Percentiles rank a stretch among this genome's conserved stretches.
Evolutionary conservation across 768 basidiomycete species (phyloP).

Genomic region (Thelephora aurantiotincta): DNA sequence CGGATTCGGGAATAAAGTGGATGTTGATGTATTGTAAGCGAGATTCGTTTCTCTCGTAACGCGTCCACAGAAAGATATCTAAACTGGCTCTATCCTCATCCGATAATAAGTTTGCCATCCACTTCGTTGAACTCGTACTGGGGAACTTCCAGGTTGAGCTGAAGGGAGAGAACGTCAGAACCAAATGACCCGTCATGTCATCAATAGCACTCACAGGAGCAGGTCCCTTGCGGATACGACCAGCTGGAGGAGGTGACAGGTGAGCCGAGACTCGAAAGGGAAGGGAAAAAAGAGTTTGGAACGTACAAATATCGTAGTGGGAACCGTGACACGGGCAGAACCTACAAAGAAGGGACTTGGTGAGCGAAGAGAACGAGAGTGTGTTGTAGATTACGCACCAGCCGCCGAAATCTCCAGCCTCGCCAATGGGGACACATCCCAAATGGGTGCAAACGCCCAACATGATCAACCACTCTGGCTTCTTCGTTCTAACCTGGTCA

Average conservation of each 20-base stretch:
- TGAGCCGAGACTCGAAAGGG: conserved; percentile 6
- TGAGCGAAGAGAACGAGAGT: not conserved
- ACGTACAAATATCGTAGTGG: conserved; percentile 90
- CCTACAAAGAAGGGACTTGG: conserved; percentile 21
- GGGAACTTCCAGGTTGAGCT: conserved; percentile 94
- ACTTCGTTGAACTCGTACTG: conserved; percentile 77
- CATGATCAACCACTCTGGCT: conserved; percentile 95
- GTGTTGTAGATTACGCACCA: conserved; percentile 43
- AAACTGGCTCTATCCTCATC: conserved; percentile 25
- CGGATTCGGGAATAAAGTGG: too few relatives aligned
- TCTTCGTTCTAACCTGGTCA: conserved; percentile 81
- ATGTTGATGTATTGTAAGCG: too few relatives aligned
- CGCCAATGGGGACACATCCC: conserved; percentile 97
- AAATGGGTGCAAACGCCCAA: conserved; percentile 92
- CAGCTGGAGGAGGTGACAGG: conserved; percentile 34
- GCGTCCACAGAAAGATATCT: too few relatives aligned
- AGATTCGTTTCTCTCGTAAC: too few relatives aligned
- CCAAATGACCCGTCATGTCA: not conserved
- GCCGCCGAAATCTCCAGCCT: conserved; percentile 93
- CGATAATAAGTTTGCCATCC: conserved; percentile 77
- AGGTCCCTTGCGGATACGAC: conserved; percentile 90
- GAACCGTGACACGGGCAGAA: conserved; percentile 99
- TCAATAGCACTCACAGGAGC: conserved; percentile 57
- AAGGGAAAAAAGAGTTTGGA: conserved; percentile 6
- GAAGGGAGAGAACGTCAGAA: conserved; percentile 7